Conservation (phyloP, 805 yeast genomes). For the Lachancea fermentati region DNA sequence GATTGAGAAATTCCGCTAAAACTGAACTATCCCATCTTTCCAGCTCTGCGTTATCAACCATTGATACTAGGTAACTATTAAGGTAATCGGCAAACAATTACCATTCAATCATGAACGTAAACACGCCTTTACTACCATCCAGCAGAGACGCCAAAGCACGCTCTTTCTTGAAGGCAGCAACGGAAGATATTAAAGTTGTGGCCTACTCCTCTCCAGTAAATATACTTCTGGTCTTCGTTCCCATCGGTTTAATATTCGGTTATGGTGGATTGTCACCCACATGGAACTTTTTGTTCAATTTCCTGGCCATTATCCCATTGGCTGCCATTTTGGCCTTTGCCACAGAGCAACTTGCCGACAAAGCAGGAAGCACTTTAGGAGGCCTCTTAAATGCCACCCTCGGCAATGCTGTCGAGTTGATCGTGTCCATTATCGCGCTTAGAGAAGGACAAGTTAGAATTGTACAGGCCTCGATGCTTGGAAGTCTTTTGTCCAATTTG, state of each 20-base stretch:
- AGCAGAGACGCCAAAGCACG: constrained; percentile 1
- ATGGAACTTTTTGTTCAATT: constrained; percentile 65
- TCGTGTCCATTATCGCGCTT: constrained; percentile 88
- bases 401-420: constrained; percentile 96
- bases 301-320: constrained; percentile 85
- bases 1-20: no score
- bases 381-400: constrained; percentile 94
- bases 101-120: constrained; percentile 13
- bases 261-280: constrained; percentile 47
- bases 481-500: constrained; percentile 84
- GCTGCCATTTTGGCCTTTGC: constrained; percentile 89
- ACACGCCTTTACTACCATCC: constrained; percentile 17
- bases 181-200: constrained; percentile 25
- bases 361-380: constrained; percentile 88
- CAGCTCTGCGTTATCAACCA: no score
- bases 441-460: constrained; percentile 81
- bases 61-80: not conserved
- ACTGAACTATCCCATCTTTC: no score
- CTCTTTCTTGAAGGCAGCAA: constrained; percentile 2
- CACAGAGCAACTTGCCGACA: constrained; percentile 84
- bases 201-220: constrained; percentile 66
- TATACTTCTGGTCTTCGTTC: constrained; percentile 74
- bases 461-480: constrained; percentile 96
- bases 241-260: constrained; percentile 79
- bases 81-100: not conserved